phyloP scores from a whole-genome alignment of 1,284 basidiomycete species.

The Microbotryum violaceum region DNA sequence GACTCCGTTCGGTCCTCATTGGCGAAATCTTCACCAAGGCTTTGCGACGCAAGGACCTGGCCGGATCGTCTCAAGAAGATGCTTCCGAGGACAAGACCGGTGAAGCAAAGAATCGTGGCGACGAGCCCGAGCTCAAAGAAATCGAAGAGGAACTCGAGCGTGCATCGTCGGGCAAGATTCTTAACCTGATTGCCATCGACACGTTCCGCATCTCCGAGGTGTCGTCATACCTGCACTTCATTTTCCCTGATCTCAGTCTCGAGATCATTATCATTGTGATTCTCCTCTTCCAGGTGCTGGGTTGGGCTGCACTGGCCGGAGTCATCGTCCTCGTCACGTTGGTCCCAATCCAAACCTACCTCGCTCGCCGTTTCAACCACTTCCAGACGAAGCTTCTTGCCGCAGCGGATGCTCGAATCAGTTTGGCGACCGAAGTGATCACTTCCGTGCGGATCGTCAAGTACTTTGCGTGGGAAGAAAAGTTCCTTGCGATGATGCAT shows the following conservation, averaged over 20 bases:
- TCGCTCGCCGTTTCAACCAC: conserved; percentile 44
- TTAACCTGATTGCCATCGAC: conserved; percentile 51
- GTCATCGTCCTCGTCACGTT: conserved; percentile 41
- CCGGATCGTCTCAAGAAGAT: conserved; percentile 33
- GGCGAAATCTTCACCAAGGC: conserved; percentile 51
- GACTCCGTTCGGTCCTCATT: conserved; percentile 46
- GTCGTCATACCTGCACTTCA: conserved; percentile 42
- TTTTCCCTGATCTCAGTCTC: conserved; percentile 42
- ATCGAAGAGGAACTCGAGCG: conserved; percentile 31
- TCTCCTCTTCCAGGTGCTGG: conserved; percentile 46
- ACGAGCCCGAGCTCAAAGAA: conserved; percentile 7
- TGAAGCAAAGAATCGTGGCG: background rate
- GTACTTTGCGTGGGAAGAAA: conserved; percentile 43
- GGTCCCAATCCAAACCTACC: conserved; percentile 41
- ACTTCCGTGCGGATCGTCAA: conserved; percentile 47
- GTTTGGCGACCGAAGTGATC: conserved; percentile 50
- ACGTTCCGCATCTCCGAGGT: conserved; percentile 43
- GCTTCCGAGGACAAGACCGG: conserved; percentile 1
- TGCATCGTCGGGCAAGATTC: conserved; percentile 46
- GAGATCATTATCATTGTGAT: conserved; percentile 45
- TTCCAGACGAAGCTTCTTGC: conserved; percentile 45
- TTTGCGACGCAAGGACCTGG: conserved; percentile 46
- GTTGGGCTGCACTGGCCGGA: conserved; percentile 45
- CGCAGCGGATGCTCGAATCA: conserved; percentile 50
- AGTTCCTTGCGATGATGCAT: conserved; percentile 47